Percentiles rank a stretch among this genome's conserved stretches.
Conservation (phyloP, 495 filamentous ascomycete genomes). For the Penicillium ucsense region DNA sequence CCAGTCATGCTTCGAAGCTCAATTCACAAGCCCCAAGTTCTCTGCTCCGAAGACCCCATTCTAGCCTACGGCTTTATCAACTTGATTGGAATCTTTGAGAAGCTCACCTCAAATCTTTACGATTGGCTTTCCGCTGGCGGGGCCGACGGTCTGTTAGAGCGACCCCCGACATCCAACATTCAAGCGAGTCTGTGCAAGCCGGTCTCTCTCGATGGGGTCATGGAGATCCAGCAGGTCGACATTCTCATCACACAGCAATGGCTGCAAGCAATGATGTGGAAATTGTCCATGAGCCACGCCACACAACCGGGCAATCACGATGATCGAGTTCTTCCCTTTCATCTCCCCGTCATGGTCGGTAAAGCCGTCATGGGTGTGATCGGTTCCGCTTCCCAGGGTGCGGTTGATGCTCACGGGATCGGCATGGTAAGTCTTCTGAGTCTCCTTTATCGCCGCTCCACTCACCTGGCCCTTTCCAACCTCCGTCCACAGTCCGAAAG, state of each 20-base stretch:
- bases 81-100: slow-evolving; percentile 43
- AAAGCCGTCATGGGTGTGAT: slow-evolving; percentile 45
- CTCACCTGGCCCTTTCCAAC: neutral
- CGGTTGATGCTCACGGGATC: slow-evolving; percentile 51
- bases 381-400: slow-evolving; percentile 39
- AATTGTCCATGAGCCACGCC: slow-evolving; percentile 44
- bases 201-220: slow-evolving; percentile 35
- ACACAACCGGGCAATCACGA: slow-evolving; percentile 35
- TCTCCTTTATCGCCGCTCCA: neutral
- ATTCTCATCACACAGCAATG: slow-evolving; percentile 54
- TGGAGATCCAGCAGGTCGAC: slow-evolving; percentile 51
- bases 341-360: slow-evolving; percentile 48
- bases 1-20: slow-evolving; percentile 45
- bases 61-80: slow-evolving; percentile 43
- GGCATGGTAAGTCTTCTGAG: slow-evolving; percentile 42
- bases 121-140: slow-evolving; percentile 35
- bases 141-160: slow-evolving; percentile 26
- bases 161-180: slow-evolving; percentile 28
- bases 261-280: slow-evolving; percentile 54
- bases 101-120: slow-evolving; percentile 32
- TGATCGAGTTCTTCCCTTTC: slow-evolving; percentile 44
- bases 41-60: slow-evolving; percentile 38
- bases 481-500: no score
- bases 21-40: slow-evolving; percentile 36
- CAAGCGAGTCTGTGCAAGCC: slow-evolving; percentile 31